phyloP scores from a whole-genome alignment of 1,139 yeast species.

The Suhomyces maxii region DNA sequence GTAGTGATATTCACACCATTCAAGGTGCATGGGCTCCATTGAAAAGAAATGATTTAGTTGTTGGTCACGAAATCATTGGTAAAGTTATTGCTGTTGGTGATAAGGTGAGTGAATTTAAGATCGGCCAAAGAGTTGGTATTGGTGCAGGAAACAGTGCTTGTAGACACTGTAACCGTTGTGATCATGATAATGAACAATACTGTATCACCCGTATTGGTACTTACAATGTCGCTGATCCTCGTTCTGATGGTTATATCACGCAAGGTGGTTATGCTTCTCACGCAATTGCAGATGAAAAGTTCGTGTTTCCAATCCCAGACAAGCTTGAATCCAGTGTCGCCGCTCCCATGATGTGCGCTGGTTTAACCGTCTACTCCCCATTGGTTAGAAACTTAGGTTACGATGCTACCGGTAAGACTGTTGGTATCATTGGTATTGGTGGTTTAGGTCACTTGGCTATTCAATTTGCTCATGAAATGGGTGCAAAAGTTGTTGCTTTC shows the following conservation, averaged over 20 bases:
- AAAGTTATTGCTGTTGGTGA: conserved; percentile 43
- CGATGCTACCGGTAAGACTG: conserved; percentile 43
- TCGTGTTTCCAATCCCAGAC: conserved; percentile 51
- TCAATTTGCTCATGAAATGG: conserved; percentile 56
- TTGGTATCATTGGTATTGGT: conserved; percentile 60
- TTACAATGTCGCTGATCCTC: conserved; percentile 37
- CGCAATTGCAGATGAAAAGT: conserved; percentile 47
- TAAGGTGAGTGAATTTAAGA: conserved; percentile 27
- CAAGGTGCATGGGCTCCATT: conserved; percentile 39
- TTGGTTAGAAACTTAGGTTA: conserved; percentile 37
- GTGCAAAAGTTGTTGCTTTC: conserved; percentile 56
- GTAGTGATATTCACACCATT: conserved; percentile 45
- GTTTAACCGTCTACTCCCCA: conserved; percentile 54
- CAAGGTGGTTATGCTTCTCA: conserved; percentile 59
- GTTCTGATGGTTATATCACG: conserved; percentile 42
- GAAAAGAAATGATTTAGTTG: conserved; percentile 31
- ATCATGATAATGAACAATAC: conserved; percentile 45
- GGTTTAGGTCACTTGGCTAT: conserved; percentile 64
- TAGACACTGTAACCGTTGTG: conserved; percentile 45
- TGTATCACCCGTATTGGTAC: conserved; percentile 45
- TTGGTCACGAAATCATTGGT: conserved; percentile 54
- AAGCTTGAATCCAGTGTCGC: conserved; percentile 39
- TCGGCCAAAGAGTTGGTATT: conserved; percentile 51
- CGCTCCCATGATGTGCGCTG: conserved; percentile 57
- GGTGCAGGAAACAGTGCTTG: conserved; percentile 53